phyloP scores from a whole-genome alignment of 2,329 filamentous ascomycete genomes.

The Microcera coccophila region DNA sequence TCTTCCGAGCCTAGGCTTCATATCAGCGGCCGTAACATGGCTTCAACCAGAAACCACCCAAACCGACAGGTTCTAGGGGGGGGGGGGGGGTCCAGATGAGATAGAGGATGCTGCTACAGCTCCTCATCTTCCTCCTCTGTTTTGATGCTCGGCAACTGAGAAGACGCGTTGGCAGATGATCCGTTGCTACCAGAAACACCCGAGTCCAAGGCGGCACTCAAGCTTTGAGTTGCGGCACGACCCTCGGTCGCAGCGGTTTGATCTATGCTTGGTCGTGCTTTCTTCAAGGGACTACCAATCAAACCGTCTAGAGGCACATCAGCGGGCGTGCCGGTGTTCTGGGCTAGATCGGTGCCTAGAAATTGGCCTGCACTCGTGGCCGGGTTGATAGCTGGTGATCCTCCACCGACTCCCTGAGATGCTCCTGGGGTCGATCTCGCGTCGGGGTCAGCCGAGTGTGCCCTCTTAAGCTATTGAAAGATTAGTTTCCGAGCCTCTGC shows the following conservation, averaged over 20 bases:
- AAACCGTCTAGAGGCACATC: constrained; percentile 36
- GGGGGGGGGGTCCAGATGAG: no score
- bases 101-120: constrained; percentile 25
- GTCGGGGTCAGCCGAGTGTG: constrained; percentile 69
- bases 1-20: neutral
- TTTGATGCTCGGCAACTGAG: constrained; percentile 10
- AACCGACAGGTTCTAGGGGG: no score
- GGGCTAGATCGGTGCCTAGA: constrained; percentile 13
- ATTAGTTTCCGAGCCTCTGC: no score
- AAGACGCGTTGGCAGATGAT: constrained; percentile 18
- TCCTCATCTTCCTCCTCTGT: constrained; percentile 37
- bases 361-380: constrained; percentile 12
- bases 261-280: constrained; percentile 59
- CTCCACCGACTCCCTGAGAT: constrained; percentile 40
- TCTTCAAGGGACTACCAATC: constrained; percentile 72
- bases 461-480: constrained; percentile 80
- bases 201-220: constrained; percentile 35
- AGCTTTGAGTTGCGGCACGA: constrained; percentile 29
- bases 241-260: constrained; percentile 23
- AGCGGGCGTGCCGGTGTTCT: constrained; percentile 5
- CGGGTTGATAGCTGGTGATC: constrained; percentile 37
- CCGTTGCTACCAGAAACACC: constrained; percentile 23
- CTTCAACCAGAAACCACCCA: neutral
- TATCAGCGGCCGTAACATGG: neutral
- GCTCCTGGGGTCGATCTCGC: constrained; percentile 35